Evolutionary conservation across 2,329 filamentous ascomycete genomes (phyloP), one percentile per base, ranked within the genome.

Genomic region (Pseudogymnoascus sp.): DNA sequence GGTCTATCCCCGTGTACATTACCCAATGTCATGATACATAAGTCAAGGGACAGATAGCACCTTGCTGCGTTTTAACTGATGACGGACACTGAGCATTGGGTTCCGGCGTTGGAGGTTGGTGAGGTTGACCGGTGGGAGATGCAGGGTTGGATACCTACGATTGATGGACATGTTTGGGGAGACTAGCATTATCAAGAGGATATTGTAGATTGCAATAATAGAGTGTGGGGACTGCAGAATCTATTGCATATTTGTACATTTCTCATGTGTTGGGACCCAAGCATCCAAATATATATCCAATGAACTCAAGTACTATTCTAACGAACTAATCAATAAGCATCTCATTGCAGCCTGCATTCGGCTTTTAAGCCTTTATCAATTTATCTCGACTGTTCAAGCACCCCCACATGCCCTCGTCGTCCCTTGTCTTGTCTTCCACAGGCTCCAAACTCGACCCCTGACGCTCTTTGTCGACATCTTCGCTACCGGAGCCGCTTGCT

Each of bases 1-100:
- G 48, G 48, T 29, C n/a, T 31, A 29, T 5, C 48, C 48, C n/a
- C 48, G 8, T 55, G 48, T 55, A 55, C 29, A 55, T 55, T 55
- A 55, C 48, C 48, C 29, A 55, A 55, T n/a, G 29, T 55, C 48
- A 55, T 33, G 48, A 33, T 55, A 55, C 48, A 21, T 29, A 55
- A 55, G 27, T 33, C 33, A 33, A 15, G 17, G 44, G 48, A 29
- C n/a, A 27, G 29, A 33, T 15, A 33, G 29, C 48, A 33, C 17
- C 12, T 44, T 55, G 10, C 29, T 33, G 48, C 15, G 3, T 55
- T 55, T 33, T 55, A 29, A 17, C 48, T 35, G 48, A 55, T 55
- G 48, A 13, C 29, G 31, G 48, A 55, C 5, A 55, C 27, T 21
- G 29, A 33, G 48, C 15, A 12, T 17, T 55, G 48, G 48, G 48